Conservation (phyloP, 1,284 basidiomycete species). For the Quambalaria eucalypti region DNA sequence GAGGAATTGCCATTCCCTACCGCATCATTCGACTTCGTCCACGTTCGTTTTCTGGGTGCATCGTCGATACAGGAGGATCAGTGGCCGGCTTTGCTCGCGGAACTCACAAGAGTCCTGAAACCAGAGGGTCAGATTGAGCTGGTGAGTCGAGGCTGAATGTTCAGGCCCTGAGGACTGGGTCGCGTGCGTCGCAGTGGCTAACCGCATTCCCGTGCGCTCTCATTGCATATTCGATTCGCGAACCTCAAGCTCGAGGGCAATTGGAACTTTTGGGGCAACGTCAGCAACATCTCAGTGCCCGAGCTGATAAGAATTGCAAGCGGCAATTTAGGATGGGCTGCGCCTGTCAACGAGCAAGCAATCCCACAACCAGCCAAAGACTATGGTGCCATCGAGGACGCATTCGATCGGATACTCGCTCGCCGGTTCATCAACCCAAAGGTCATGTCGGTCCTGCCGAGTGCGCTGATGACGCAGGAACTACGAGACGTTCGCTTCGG, state of each 20-base stretch:
- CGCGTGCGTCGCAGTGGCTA: not conserved
- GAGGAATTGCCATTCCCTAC: constrained; percentile 33
- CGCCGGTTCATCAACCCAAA: constrained; percentile 23
- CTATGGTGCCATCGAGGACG: constrained; percentile 20
- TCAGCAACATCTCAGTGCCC: constrained; percentile 1
- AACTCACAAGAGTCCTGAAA: constrained; percentile 18
- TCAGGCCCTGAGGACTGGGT: too few species aligned
- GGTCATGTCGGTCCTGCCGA: constrained; percentile 19
- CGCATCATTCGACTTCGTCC: constrained; percentile 32
- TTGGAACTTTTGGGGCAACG: constrained; percentile 19
- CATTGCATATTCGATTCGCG: too few species aligned
- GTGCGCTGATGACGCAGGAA: constrained; percentile 15
- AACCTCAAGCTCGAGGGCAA: constrained; percentile 18
- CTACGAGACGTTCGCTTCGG: constrained; percentile 18
- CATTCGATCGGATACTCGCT: constrained; percentile 20
- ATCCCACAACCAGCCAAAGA: not conserved
- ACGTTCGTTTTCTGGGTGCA: constrained; percentile 18
- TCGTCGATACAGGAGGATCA: constrained; percentile 21
- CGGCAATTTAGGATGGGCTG: not conserved
- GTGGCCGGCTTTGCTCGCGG: constrained; percentile 22
- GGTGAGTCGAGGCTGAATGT: not conserved
- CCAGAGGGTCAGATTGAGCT: constrained; percentile 27
- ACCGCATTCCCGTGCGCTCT: not conserved
- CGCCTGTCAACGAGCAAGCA: not conserved
- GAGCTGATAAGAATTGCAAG: not conserved